Conservation (phyloP, 352 stramenopile genomes). For the Ophiocytium majus region DNA sequence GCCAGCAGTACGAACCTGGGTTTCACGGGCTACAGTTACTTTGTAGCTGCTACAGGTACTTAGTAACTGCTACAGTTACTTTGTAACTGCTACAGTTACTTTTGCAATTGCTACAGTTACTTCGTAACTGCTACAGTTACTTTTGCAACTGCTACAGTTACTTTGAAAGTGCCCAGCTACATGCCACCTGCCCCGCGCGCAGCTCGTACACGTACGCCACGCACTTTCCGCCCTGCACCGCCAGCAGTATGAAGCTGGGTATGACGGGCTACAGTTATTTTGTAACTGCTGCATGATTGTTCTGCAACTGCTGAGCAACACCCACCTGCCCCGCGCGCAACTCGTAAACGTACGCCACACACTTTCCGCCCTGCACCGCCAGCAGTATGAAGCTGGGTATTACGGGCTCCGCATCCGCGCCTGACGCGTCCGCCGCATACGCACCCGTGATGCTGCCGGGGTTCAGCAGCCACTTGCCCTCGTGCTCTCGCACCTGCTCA, state of each 20-base stretch:
- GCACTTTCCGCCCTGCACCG: conserved; percentile 90
- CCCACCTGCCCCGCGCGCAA: conserved; percentile 47
- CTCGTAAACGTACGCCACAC: conserved; percentile 95
- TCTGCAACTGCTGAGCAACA: too few relatives aligned
- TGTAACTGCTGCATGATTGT: too few relatives aligned
- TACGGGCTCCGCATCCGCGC: conserved; percentile 60
- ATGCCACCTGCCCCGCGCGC: conserved; percentile 35
- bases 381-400: conserved; percentile 95
- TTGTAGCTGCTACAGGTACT: too few relatives aligned
- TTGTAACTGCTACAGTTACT: too few relatives aligned
- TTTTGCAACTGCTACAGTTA: too few relatives aligned
- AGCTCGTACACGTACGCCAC: conserved; percentile 93
- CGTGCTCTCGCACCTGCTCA: conserved; percentile 78
- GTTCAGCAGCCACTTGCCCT: conserved; percentile 95
- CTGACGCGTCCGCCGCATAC: conserved; percentile 70
- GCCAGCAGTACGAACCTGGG: too few relatives aligned
- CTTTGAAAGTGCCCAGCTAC: too few relatives aligned
- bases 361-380: conserved; percentile 90
- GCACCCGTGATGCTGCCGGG: conserved; percentile 90
- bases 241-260: conserved; percentile 96
- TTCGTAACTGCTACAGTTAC: too few relatives aligned
- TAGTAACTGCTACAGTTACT: too few relatives aligned
- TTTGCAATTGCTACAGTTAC: too few relatives aligned
- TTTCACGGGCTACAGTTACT: too few relatives aligned
- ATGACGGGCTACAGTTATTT: conserved; percentile 73